Evolutionary conservation across 2,329 filamentous ascomycete genomes (phyloP).

Genomic region (Trichoderma afroharzianum): DNA sequence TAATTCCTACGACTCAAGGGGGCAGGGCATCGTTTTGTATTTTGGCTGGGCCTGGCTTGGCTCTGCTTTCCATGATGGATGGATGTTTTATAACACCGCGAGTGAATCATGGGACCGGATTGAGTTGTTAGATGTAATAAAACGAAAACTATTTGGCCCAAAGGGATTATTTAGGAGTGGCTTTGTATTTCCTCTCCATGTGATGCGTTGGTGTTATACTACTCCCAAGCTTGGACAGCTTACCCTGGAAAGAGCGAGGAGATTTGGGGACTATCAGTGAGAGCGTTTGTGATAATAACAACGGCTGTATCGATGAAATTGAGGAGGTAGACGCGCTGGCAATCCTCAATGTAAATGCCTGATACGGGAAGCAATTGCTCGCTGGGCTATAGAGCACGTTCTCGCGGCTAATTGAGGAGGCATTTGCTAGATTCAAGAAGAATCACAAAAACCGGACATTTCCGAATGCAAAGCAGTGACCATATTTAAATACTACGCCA

Average conservation of each 20-base stretch:
- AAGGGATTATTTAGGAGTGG: background rate
- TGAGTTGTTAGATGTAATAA: conserved; percentile 7
- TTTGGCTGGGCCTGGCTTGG: background rate
- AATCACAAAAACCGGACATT: background rate
- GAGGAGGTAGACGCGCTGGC: background rate
- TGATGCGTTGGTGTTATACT: too few relatives aligned
- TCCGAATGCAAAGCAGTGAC: background rate
- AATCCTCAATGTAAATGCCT: background rate
- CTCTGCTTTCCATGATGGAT: background rate
- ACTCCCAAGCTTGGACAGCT: too few relatives aligned
- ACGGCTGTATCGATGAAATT: background rate
- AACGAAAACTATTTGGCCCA: background rate
- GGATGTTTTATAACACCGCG: conserved; percentile 4
- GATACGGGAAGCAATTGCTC: background rate
- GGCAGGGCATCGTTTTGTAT: conserved; percentile 1
- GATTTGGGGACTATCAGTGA: background rate
- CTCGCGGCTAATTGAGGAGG: background rate
- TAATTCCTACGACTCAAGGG: conserved; percentile 5
- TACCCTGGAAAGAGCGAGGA: background rate
- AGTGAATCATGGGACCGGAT: background rate
- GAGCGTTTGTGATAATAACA: background rate
- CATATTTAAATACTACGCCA: background rate
- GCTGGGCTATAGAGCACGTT: background rate
- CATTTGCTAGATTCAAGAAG: background rate
- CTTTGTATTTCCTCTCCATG: background rate